Conservation (phyloP, 2,329 filamentous ascomycete species). For the Didymella exigua region DNA sequence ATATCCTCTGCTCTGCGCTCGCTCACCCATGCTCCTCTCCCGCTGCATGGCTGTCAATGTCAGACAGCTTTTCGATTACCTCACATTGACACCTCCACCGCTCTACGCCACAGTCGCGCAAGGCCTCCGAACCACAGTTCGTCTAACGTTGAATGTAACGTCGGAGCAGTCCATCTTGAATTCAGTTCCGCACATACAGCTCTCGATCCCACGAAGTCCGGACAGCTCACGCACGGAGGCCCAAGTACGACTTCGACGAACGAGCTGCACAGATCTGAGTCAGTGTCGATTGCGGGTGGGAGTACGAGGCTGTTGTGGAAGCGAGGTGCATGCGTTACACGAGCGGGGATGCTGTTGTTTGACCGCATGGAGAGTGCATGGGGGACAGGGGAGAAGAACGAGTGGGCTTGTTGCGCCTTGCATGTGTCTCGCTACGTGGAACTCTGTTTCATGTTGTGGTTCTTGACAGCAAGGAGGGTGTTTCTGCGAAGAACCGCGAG, state of each 20-base stretch:
- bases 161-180: neutral
- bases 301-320: conserved; percentile 9
- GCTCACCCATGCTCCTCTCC: conserved; percentile 6
- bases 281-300: neutral
- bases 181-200: neutral
- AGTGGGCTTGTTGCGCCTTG: neutral
- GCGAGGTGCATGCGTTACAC: conserved; percentile 14
- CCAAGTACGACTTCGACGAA: conserved; percentile 15
- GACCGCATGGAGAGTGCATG: neutral
- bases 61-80: conserved; percentile 28
- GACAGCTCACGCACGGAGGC: neutral
- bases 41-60: conserved; percentile 23
- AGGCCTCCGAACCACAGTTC: neutral
- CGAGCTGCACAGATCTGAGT: neutral
- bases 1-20: neutral
- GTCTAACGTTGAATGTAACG: neutral
- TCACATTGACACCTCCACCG: conserved; percentile 24
- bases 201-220: neutral
- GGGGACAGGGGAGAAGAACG: neutral
- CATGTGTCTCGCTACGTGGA: conserved; percentile 5
- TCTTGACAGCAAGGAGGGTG: neutral
- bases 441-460: conserved; percentile 1
- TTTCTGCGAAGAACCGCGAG: neutral
- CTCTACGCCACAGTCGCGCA: conserved; percentile 10
- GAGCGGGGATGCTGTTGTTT: conserved; percentile 1